Base-by-base conservation (phyloP, 1,284 basidiomycete genomes). In the Boletus smithii region DNA sequence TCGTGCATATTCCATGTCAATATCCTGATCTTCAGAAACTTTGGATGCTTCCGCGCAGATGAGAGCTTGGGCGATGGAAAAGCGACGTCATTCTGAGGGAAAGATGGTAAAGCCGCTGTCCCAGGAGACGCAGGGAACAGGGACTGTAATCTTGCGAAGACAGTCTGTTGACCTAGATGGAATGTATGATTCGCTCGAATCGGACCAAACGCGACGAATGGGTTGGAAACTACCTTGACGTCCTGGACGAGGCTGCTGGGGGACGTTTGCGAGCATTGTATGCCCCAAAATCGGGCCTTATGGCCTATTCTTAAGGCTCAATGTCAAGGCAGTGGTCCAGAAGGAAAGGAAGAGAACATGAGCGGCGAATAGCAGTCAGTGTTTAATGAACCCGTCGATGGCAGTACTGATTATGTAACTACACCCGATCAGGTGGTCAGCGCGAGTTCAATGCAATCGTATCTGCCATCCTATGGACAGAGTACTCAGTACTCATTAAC, bases 1-100 rank as follows among this genome's bases (percentile, higher is more conserved):
- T 88, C 83, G 55, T 88, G 83, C 86, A 88, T 89, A 59, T 88
- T 89, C 87, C 87, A 80, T 27, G 77, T 74, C 24, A 80, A 42
- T 43, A 80, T 73, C 23, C 75, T 65, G 11, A 78, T 63, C 55
- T 80, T 80, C 16, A 80, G 62, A 55, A 69, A 73, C 49, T 69
- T 69, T 9, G 70, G 70, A 2, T 63, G 57, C 22, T 62, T 67
- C 18, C 68, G 65, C 8, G 61, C 54, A 18, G 61, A 63, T 20
- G 55, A 55, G 34, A 61, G 55, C 16, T 46, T 59, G 22, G 51
- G 56, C n/a, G 54, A 46, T 6, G 63, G 53, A 55, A 54, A 49
- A 3, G 53, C 16, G 27, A 50, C 33, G 34, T 59, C 51, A 44
- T 56, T 52, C 38, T 60, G 50, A 31, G 57, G 41, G 32, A 59